Conservation (phyloP, 176 grass and related monocot genomes). For the Saccharum spontaneum region DNA sequence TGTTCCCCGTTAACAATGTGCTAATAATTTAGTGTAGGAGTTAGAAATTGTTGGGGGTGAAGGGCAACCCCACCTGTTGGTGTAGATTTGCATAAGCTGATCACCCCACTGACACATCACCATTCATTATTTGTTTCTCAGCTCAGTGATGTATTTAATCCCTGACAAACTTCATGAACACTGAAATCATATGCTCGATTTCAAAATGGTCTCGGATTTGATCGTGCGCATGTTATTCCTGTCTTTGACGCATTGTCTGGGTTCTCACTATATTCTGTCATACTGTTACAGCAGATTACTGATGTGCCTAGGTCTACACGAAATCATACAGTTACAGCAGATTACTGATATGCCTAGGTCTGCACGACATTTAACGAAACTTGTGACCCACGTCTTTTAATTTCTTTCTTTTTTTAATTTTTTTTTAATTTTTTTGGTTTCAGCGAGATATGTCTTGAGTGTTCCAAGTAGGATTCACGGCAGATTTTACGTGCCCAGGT, state of each 20-base stretch:
- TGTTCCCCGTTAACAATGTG: constrained; percentile 48
- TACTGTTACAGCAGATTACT: background rate
- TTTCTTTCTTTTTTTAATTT: too few relatives aligned
- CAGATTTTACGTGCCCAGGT: too few relatives aligned
- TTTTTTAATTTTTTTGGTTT: too few relatives aligned
- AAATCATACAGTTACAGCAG: background rate
- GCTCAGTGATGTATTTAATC: constrained; percentile 34
- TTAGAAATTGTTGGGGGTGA: constrained; percentile 40
- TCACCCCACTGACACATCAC: constrained; percentile 18
- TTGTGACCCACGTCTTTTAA: too few relatives aligned
- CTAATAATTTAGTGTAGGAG: constrained; percentile 42
- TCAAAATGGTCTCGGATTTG: constrained; percentile 5
- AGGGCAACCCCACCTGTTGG: constrained; percentile 5
- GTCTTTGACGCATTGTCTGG: background rate
- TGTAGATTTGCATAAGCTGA: constrained; percentile 40
- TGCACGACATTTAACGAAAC: too few relatives aligned
- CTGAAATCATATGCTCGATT: background rate
- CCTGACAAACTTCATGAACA: constrained; percentile 16
- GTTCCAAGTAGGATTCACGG: too few relatives aligned
- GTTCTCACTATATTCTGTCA: background rate
- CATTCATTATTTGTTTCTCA: constrained; percentile 36
- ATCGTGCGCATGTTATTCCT: background rate
- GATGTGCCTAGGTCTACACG: too few relatives aligned
- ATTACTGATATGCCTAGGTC: background rate
- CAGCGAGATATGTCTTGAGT: too few relatives aligned